Percentiles rank a stretch among this genome's conserved stretches.
phyloP scores from a whole-genome alignment of 2,329 filamentous ascomycete species.

The Chrysoporthe austroafricana region DNA sequence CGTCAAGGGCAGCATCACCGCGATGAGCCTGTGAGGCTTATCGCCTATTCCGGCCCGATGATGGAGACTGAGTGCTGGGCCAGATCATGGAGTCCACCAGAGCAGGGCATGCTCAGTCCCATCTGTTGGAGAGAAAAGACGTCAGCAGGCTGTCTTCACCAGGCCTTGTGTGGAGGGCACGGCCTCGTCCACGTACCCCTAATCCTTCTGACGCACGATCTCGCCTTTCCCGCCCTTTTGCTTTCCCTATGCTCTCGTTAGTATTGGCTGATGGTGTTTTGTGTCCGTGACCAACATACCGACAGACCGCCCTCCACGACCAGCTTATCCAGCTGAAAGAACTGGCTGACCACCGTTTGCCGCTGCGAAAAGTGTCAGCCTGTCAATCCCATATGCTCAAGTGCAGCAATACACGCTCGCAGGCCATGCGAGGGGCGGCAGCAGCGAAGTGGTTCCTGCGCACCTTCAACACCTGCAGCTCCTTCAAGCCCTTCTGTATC shows the following conservation, averaged over 20 bases:
- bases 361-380: slow-evolving; percentile 60
- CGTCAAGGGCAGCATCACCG: background rate
- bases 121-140: background rate
- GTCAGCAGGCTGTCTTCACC: background rate
- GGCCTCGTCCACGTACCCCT: slow-evolving; percentile 61
- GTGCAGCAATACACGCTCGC: background rate
- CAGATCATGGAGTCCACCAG: background rate
- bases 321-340: slow-evolving; percentile 88
- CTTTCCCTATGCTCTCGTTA: slow-evolving; percentile 60
- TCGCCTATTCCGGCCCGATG: background rate
- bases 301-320: slow-evolving; percentile 89
- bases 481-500: slow-evolving; percentile 84
- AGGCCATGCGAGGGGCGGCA: background rate
- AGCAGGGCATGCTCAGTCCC: background rate
- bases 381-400: background rate
- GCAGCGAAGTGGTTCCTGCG: slow-evolving; percentile 28
- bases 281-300: slow-evolving; percentile 51
- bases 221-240: slow-evolving; percentile 68
- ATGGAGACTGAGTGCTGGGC: background rate
- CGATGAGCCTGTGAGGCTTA: background rate
- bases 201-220: slow-evolving; percentile 77
- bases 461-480: slow-evolving; percentile 91
- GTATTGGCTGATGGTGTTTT: slow-evolving; percentile 22
- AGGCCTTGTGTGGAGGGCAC: background rate
- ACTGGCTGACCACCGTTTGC: slow-evolving; percentile 93